A percentile compares a stretch with the other conserved stretches of the same genome.
phyloP scores from a whole-genome alignment of 345 rosid genomes.

The Adansonia digitata region DNA sequence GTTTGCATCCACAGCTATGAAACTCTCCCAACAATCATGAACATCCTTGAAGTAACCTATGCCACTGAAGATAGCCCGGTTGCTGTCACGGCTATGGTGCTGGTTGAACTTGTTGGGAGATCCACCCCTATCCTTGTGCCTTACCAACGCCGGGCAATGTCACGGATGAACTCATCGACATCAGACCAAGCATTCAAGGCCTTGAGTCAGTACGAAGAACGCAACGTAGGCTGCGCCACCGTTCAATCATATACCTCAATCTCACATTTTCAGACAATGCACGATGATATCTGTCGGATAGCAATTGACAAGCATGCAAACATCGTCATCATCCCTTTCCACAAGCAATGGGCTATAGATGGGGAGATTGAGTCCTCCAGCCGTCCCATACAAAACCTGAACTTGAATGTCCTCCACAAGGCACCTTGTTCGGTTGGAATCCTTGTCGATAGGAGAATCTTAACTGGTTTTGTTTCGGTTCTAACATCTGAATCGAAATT shows the following conservation, averaged over 20 bases:
- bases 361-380: constrained; percentile 23
- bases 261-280: constrained; percentile 27
- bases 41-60: constrained; percentile 26
- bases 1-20: constrained; percentile 33
- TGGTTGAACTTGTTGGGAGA: constrained; percentile 36
- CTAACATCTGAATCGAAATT: not conserved
- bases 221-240: constrained; percentile 3
- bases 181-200: constrained; percentile 20
- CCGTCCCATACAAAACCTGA: constrained; percentile 20
- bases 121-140: constrained; percentile 26
- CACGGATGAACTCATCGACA: not conserved
- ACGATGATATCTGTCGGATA: constrained; percentile 34
- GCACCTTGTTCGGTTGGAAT: constrained; percentile 49
- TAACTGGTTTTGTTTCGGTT: constrained; percentile 1
- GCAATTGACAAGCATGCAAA: constrained; percentile 28
- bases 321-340: constrained; percentile 39
- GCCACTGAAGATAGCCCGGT: constrained; percentile 20
- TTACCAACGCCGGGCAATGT: constrained; percentile 6
- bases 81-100: constrained; percentile 25
- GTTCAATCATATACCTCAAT: constrained; percentile 33
- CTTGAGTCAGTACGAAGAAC: constrained; percentile 22
- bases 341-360: constrained; percentile 31
- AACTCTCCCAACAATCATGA: constrained; percentile 22
- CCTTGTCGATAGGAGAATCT: constrained; percentile 29
- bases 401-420: constrained; percentile 30